Percentiles rank a stretch among this genome's conserved stretches.
phyloP scores from a whole-genome alignment of 805 yeast species.

The Kazachstania taianensis region DNA sequence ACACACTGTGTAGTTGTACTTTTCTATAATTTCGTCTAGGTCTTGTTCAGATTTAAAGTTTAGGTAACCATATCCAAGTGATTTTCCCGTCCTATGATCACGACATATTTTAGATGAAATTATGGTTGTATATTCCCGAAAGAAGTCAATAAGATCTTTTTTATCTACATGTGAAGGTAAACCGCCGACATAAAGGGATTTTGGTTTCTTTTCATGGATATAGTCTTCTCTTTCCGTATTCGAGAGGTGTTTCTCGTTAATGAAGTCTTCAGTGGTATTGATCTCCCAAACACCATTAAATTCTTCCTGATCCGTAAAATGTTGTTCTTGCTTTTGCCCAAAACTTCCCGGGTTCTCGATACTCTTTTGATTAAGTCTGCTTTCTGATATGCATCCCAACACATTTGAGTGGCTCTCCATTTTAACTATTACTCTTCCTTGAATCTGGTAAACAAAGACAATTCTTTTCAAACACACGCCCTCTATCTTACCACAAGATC shows the following conservation, averaged over 20 bases:
- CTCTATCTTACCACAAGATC: no score
- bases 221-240: background rate
- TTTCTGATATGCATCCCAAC: background rate
- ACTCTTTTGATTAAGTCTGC: background rate
- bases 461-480: no score
- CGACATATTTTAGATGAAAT: conserved; percentile 51
- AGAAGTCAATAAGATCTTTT: conserved; percentile 34
- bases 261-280: background rate
- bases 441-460: no score
- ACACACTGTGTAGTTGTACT: conserved; percentile 41
- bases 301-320: background rate
- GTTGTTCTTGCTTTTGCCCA: background rate
- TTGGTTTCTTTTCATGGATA: conserved; percentile 3
- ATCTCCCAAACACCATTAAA: background rate
- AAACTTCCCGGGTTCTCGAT: background rate
- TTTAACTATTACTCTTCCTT: no score
- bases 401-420: no score
- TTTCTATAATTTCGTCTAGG: conserved; percentile 47
- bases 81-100: conserved; percentile 41
- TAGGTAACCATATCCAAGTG: conserved; percentile 68
- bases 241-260: background rate
- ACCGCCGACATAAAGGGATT: conserved; percentile 53
- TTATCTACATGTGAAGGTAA: conserved; percentile 43
- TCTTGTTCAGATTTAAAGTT: conserved; percentile 42
- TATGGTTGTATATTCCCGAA: conserved; percentile 36